phyloP scores from a whole-genome alignment of 768 basidiomycete genomes.

The Phlebiopsis flavidoalba region DNA sequence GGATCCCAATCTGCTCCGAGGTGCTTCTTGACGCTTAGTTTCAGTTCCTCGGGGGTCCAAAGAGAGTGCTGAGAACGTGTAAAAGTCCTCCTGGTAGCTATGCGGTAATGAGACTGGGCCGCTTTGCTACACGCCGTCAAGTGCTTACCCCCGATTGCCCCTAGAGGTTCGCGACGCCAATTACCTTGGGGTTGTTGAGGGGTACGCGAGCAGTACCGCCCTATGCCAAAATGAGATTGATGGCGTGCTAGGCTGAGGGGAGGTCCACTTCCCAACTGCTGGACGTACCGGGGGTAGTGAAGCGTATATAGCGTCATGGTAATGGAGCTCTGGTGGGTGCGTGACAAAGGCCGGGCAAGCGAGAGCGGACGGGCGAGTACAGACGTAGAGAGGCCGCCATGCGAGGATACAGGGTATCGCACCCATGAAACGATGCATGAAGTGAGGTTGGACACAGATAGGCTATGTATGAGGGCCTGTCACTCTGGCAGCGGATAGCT shows the following conservation, averaged over 20 bases:
- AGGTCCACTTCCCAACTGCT: no score
- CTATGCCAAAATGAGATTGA: slow-evolving; percentile 28
- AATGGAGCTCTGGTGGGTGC: slow-evolving; percentile 26
- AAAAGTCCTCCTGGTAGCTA: slow-evolving; percentile 90
- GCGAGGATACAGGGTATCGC: slow-evolving; percentile 4
- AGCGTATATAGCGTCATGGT: slow-evolving; percentile 73
- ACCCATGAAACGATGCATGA: slow-evolving; percentile 14
- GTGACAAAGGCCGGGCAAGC: neutral
- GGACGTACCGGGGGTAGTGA: slow-evolving; percentile 39
- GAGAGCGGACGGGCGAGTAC: neutral
- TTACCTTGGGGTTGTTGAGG: slow-evolving; percentile 69
- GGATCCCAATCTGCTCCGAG: slow-evolving; percentile 74
- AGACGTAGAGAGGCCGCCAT: slow-evolving; percentile 14
- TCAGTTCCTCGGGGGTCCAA: slow-evolving; percentile 73
- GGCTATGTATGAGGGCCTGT: neutral
- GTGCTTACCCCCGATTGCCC: slow-evolving; percentile 60
- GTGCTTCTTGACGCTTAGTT: slow-evolving; percentile 52
- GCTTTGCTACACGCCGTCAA: no score
- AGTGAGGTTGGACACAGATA: neutral
- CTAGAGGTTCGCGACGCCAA: slow-evolving; percentile 73
- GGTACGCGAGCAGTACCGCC: slow-evolving; percentile 65
- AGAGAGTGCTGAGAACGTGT: slow-evolving; percentile 70
- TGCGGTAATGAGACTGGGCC: neutral
- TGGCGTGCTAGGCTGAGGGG: no score
- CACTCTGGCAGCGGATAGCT: neutral